Conservation (phyloP, 208 protist genomes). For the Wallacemonas collosoma region DNA sequence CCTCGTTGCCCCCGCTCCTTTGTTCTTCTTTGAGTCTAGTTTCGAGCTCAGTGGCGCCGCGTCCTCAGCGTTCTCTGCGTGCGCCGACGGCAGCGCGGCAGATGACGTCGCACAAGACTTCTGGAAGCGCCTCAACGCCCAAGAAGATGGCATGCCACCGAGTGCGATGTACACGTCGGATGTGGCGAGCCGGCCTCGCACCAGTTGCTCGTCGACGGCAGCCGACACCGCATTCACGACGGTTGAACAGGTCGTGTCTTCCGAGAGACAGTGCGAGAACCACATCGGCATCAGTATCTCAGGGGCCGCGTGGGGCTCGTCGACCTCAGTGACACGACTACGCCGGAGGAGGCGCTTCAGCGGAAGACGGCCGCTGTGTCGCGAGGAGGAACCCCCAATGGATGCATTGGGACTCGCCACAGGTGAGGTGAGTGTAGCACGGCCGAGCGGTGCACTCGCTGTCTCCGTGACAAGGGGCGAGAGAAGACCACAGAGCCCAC, state of each 20-base stretch:
- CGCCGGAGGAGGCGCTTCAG: constrained; percentile 5
- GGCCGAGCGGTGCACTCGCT: too few species aligned
- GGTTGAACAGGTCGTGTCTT: constrained; percentile 28
- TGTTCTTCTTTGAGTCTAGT: too few species aligned
- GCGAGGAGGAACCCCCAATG: not conserved
- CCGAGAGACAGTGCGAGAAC: constrained; percentile 39
- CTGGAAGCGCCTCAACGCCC: not conserved
- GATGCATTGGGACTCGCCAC: not conserved
- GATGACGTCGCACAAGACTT: too few species aligned
- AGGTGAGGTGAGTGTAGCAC: too few species aligned
- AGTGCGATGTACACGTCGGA: constrained; percentile 10
- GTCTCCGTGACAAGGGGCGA: too few species aligned
- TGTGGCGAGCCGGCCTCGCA: constrained; percentile 30
- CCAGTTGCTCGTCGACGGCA: constrained; percentile 33
- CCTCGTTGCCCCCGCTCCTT: too few species aligned
- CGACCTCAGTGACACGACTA: not conserved
- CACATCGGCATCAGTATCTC: constrained; percentile 31
- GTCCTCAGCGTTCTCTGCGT: too few species aligned
- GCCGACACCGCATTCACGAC: constrained; percentile 31
- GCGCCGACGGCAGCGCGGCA: too few species aligned
- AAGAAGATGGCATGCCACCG: not conserved
- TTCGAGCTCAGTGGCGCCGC: too few species aligned
- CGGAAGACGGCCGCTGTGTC: not conserved
- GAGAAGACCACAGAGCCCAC: too few species aligned
- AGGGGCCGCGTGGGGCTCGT: not conserved